phyloP scores from a whole-genome alignment of 1,284 basidiomycete species.

The Laetiporus sulphureus region DNA sequence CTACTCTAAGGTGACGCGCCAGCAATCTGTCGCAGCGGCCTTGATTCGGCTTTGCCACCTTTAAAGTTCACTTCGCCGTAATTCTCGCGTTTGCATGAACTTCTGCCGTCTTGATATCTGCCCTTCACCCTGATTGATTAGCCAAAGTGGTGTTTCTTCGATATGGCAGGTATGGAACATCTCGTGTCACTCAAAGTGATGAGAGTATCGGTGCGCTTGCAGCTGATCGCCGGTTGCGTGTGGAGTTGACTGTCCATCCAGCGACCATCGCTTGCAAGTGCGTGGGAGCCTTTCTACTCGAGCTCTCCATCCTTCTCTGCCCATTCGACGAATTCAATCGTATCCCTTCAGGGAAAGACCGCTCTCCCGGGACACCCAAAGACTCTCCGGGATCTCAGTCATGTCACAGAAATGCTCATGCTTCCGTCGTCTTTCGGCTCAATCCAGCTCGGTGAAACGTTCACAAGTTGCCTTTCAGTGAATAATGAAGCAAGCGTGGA shows the following conservation, averaged over 20 bases:
- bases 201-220: constrained; percentile 65
- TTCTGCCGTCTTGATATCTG: no score
- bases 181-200: constrained; percentile 73
- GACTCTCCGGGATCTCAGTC: constrained; percentile 70
- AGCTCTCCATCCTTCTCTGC: constrained; percentile 72
- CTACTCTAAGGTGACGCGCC: no score
- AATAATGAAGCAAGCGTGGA: constrained; percentile 67
- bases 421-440: constrained; percentile 73
- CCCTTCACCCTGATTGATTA: no score
- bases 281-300: constrained; percentile 82
- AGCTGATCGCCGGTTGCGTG: not conserved
- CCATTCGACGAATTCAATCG: constrained; percentile 67
- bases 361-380: constrained; percentile 71
- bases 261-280: constrained; percentile 66
- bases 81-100: no score
- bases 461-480: constrained; percentile 69
- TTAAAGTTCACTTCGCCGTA: no score
- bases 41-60: no score
- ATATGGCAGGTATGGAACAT: constrained; percentile 51
- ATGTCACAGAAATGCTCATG: constrained; percentile 64
- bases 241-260: constrained; percentile 23
- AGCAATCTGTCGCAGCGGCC: no score
- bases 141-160: no score
- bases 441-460: constrained; percentile 78
- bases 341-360: constrained; percentile 66